Evolutionary conservation across 176 grass and related monocot genomes (phyloP).

Genomic region (Triticum monococcum): DNA sequence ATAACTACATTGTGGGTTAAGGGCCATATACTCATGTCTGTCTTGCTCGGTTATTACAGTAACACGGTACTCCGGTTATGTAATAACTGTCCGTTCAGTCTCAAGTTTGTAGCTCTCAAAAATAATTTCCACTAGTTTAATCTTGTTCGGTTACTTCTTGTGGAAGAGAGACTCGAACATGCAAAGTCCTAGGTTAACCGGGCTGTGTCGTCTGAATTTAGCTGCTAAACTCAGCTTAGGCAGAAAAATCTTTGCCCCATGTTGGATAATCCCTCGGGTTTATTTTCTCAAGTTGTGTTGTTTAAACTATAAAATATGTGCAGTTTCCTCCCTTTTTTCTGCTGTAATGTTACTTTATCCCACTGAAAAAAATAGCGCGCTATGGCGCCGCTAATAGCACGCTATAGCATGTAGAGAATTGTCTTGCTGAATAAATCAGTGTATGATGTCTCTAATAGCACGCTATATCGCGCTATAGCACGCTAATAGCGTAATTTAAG

Average conservation of each 20-base stretch:
- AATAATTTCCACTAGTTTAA: neutral
- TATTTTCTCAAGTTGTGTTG: neutral
- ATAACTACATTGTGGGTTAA: neutral
- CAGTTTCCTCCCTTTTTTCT: neutral
- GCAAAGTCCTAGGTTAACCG: neutral
- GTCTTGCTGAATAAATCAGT: too few species aligned
- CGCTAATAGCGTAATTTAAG: too few species aligned
- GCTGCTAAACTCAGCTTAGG: neutral
- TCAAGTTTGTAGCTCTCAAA: neutral
- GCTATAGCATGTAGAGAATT: too few species aligned
- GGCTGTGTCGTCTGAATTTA: neutral
- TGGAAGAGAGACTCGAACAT: neutral
- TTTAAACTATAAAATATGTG: neutral
- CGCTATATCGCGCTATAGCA: too few species aligned
- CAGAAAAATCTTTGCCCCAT: neutral
- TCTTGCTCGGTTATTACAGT: neutral
- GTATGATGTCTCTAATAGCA: too few species aligned
- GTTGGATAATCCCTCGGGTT: neutral
- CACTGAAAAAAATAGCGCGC: too few species aligned
- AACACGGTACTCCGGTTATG: too few species aligned
- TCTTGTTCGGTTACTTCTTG: neutral
- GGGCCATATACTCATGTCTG: neutral
- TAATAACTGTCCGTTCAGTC: neutral
- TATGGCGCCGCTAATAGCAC: too few species aligned
- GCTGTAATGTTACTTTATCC: neutral